A percentile compares a stretch with the other conserved stretches of the same genome.
Conservation (phyloP, 305 asterid genomes). For the Solanum hybrid region DNA sequence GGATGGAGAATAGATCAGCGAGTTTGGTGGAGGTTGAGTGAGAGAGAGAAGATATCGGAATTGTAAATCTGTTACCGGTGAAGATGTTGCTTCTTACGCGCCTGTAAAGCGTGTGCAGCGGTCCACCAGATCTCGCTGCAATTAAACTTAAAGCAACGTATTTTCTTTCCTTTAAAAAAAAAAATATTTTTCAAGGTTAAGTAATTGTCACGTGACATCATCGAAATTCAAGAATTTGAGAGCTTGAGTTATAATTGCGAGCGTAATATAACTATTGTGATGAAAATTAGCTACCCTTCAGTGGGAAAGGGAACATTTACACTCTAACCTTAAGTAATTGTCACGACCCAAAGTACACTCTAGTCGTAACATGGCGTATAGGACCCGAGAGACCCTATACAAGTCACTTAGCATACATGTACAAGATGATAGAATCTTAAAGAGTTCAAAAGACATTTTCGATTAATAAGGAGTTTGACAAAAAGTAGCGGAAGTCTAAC, state of each 20-base stretch:
- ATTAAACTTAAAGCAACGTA: neutral
- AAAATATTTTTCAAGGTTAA: neutral
- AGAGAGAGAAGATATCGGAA: neutral
- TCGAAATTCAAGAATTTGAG: neutral
- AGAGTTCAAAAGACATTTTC: neutral
- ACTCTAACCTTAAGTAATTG: neutral
- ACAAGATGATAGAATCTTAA: neutral
- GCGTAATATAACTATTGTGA: neutral
- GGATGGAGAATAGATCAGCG: neutral
- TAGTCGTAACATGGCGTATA: neutral
- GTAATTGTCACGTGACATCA: neutral
- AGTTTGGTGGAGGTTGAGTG: neutral
- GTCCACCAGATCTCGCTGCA: neutral
- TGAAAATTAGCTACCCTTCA: neutral
- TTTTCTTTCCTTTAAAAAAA: neutral
- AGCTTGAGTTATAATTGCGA: neutral
- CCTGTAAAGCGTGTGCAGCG: neutral
- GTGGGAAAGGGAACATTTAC: too few species aligned
- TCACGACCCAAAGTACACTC: neutral
- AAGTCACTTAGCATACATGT: neutral
- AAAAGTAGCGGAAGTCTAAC: neutral
- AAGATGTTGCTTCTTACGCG: neutral
- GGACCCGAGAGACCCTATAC: neutral
- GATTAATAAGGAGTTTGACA: neutral
- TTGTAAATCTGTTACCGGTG: neutral